phyloP scores from a whole-genome alignment of 2,329 filamentous ascomycete species.

The Nigrograna mackinnonii region DNA sequence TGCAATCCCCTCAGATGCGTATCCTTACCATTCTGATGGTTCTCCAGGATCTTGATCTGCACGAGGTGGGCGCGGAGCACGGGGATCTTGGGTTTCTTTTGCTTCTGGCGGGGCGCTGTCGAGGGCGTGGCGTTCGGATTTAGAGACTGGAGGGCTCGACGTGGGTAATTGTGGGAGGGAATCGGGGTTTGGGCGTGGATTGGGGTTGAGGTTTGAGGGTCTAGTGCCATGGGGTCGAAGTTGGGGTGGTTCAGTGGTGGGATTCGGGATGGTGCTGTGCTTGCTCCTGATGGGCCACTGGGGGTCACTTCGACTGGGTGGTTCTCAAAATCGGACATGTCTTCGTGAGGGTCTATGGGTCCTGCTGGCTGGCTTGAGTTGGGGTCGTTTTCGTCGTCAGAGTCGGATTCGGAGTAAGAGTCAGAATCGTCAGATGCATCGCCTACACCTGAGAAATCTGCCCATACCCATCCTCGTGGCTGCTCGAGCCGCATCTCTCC shows the following conservation, averaged over 20 bases:
- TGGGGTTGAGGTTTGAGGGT: conserved; percentile 14
- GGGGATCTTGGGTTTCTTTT: conserved; percentile 66
- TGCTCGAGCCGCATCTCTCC: conserved; percentile 76
- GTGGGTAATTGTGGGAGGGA: conserved; percentile 11
- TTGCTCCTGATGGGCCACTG: background rate
- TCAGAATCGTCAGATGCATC: conserved; percentile 34
- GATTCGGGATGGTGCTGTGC: conserved; percentile 8
- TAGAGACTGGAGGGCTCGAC: conserved; percentile 5
- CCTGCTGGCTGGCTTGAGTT: background rate
- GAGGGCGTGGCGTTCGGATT: conserved; percentile 2
- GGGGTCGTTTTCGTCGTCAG: conserved; percentile 5
- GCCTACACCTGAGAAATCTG: conserved; percentile 69
- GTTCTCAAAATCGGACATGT: conserved; percentile 21
- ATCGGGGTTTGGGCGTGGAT: conserved; percentile 3
- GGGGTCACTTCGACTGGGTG: conserved; percentile 3
- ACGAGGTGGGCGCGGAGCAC: conserved; percentile 87
- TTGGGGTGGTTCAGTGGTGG: conserved; percentile 2
- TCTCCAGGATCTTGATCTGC: conserved; percentile 89
- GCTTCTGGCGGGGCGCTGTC: conserved; percentile 17
- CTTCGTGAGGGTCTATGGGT: conserved; percentile 3
- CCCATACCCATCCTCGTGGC: conserved; percentile 89
- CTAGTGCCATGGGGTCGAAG: conserved; percentile 6
- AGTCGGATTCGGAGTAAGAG: conserved; percentile 19
- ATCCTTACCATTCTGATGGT: conserved; percentile 98
- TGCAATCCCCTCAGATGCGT: conserved; percentile 95